phyloP scores from a whole-genome alignment of 2,329 filamentous ascomycete genomes.

The Cladophialophora psammophila region DNA sequence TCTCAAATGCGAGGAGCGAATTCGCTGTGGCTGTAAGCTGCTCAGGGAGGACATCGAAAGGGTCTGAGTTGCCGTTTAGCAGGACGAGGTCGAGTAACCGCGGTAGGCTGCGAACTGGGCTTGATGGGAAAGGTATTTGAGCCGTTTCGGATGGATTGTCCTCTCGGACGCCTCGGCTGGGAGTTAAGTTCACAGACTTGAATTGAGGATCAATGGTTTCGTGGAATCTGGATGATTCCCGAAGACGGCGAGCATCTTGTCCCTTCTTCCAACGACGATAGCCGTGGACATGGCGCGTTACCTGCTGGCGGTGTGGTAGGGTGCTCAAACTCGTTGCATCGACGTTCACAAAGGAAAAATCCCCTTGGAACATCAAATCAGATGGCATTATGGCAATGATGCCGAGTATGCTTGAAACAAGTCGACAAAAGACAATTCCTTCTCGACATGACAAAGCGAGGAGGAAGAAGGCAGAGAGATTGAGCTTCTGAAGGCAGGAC shows the following conservation, averaged over 20 bases:
- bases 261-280: constrained; percentile 22
- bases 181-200: neutral
- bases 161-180: neutral
- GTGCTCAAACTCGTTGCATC: constrained; percentile 17
- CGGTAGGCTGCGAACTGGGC: constrained; percentile 5
- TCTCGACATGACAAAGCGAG: neutral
- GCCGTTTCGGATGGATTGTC: neutral
- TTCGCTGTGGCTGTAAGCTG: constrained; percentile 7
- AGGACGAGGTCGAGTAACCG: constrained; percentile 13
- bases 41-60: neutral
- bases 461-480: neutral
- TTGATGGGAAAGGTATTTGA: neutral
- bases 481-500: neutral
- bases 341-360: constrained; percentile 22
- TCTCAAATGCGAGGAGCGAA: constrained; percentile 18
- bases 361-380: constrained; percentile 7
- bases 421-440: neutral
- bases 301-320: constrained; percentile 9
- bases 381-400: neutral
- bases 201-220: constrained; percentile 1
- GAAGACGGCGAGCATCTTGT: constrained; percentile 14
- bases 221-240: constrained; percentile 19
- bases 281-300: constrained; percentile 17
- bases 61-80: constrained; percentile 8
- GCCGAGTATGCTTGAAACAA: neutral